Evolutionary conservation across 2,329 filamentous ascomycete species (phyloP).

Genomic region (Xylariaceae sp.): DNA sequence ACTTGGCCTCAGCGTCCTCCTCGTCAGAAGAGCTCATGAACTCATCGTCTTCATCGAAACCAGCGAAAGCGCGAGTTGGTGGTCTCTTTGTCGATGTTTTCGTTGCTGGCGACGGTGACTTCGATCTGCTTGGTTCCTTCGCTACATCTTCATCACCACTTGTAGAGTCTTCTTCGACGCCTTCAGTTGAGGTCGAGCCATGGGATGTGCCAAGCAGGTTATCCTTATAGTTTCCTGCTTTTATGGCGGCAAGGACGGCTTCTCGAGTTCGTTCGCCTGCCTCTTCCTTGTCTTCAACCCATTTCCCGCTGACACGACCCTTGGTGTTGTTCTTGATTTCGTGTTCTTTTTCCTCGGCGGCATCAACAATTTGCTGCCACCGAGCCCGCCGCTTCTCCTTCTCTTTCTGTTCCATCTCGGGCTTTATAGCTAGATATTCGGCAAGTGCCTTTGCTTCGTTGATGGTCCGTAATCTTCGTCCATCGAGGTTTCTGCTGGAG

Average conservation of each 20-base stretch:
- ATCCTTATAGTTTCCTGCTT: slow-evolving; percentile 67
- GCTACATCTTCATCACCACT: slow-evolving; percentile 46
- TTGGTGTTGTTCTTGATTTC: slow-evolving; percentile 78
- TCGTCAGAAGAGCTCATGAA: slow-evolving; percentile 75
- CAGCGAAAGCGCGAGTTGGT: slow-evolving; percentile 64
- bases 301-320: slow-evolving; percentile 82
- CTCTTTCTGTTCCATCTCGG: slow-evolving; percentile 95
- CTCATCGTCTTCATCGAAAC: slow-evolving; percentile 81
- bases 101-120: slow-evolving; percentile 57
- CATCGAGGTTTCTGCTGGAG: slow-evolving; percentile 92
- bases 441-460: slow-evolving; percentile 95
- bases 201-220: slow-evolving; percentile 61
- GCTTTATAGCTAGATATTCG: slow-evolving; percentile 93
- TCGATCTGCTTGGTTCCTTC: slow-evolving; percentile 50
- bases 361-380: slow-evolving; percentile 88
- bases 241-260: slow-evolving; percentile 75
- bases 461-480: slow-evolving; percentile 86
- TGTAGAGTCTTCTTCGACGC: slow-evolving; percentile 43
- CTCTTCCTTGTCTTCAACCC: slow-evolving; percentile 95
- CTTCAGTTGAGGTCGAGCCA: slow-evolving; percentile 52
- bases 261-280: slow-evolving; percentile 82
- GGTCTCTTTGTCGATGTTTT: slow-evolving; percentile 49
- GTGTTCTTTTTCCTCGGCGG: slow-evolving; percentile 81
- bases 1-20: slow-evolving; percentile 40
- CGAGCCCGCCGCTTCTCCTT: slow-evolving; percentile 83